phyloP scores from a whole-genome alignment of 78 protist species.

The Dictyostelium firmibasis region DNA sequence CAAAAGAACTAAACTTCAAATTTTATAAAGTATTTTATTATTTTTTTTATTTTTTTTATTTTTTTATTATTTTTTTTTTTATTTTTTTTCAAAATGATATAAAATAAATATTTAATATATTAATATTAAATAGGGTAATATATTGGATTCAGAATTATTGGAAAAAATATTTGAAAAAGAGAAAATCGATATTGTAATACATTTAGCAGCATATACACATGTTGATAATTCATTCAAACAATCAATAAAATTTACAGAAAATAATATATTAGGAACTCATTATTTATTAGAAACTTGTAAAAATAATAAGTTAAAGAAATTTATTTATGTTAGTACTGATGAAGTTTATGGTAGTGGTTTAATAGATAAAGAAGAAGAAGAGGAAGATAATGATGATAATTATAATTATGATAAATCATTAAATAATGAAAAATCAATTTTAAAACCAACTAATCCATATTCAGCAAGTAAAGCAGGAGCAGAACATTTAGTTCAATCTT shows the following conservation, averaged over 20 bases:
- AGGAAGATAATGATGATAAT: not conserved
- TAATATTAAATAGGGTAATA: conserved; percentile 82
- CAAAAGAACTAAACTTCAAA: conserved; percentile 39
- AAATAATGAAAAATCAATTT: not conserved
- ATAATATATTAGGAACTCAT: conserved; percentile 97
- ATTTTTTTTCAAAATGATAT: no score
- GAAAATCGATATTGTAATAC: conserved; percentile 94
- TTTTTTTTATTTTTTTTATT: no score
- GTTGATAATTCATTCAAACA: conserved; percentile 85
- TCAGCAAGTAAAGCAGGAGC: conserved; percentile 97
- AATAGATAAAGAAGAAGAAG: not conserved
- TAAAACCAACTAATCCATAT: conserved; percentile 97
- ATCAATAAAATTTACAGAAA: conserved; percentile 86
- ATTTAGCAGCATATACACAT: conserved; percentile 97
- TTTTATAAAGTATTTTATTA: conserved; percentile 67
- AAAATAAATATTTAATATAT: no score
- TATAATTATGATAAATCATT: not conserved
- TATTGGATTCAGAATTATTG: conserved; percentile 81
- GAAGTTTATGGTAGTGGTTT: conserved; percentile 96
- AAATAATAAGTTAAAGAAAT: conserved; percentile 81
- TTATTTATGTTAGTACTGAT: conserved; percentile 97
- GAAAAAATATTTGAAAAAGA: conserved; percentile 71
- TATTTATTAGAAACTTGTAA: conserved; percentile 90
- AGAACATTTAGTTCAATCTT: conserved; percentile 86
- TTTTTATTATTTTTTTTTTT: no score